Conservation (phyloP, 768 basidiomycete genomes). For the Postia placenta region DNA sequence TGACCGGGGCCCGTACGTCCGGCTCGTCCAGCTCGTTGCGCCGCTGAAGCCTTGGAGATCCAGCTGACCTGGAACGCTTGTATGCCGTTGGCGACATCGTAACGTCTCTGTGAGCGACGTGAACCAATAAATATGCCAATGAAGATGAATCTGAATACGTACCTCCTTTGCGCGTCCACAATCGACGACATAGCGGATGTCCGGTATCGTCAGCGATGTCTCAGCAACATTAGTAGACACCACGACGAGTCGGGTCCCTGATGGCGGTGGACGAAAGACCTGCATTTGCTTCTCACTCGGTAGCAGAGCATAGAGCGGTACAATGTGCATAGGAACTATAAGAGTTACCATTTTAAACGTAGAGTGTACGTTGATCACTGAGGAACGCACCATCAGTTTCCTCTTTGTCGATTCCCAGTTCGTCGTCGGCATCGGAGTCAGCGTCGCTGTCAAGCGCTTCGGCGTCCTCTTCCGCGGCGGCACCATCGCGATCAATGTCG, state of each 20-base stretch:
- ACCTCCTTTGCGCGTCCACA: constrained; percentile 95
- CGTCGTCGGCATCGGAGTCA: constrained; percentile 49
- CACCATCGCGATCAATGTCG: constrained; percentile 57
- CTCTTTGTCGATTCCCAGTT: constrained; percentile 55
- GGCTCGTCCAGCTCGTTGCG: constrained; percentile 92
- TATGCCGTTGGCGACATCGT: constrained; percentile 74
- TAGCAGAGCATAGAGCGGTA: constrained; percentile 90
- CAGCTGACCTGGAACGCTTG: constrained; percentile 91
- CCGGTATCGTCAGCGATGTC: constrained; percentile 94
- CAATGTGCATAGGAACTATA: constrained; percentile 86
- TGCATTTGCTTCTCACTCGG: constrained; percentile 93
- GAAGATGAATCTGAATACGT: constrained; percentile 6
- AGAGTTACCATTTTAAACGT: neutral
- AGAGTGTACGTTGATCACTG: neutral
- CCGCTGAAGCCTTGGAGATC: constrained; percentile 93
- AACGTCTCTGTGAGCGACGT: constrained; percentile 58
- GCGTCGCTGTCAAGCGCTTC: constrained; percentile 75
- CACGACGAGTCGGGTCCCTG: constrained; percentile 79
- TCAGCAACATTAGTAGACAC: constrained; percentile 96
- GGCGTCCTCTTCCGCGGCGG: constrained; percentile 54
- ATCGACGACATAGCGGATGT: constrained; percentile 97
- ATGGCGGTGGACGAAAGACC: constrained; percentile 83
- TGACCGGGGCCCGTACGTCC: constrained; percentile 98
- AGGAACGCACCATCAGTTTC: constrained; percentile 56
- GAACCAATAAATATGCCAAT: neutral